Percentiles rank a stretch among this genome's conserved stretches.
phyloP scores from a whole-genome alignment of 768 basidiomycete species.

The Atractiella rhizophila region DNA sequence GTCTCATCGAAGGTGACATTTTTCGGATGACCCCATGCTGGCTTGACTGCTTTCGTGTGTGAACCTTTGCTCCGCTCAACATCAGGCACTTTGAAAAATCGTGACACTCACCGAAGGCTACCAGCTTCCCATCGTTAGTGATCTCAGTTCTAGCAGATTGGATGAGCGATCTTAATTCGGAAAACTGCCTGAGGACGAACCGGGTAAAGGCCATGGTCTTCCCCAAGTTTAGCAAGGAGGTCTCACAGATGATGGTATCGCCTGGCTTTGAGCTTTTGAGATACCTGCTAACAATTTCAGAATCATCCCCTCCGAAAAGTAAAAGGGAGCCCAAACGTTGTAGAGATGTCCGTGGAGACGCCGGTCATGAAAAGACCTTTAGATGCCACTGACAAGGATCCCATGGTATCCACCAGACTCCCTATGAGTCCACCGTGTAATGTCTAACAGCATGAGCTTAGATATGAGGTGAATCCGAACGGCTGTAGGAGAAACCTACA shows the following conservation, averaged over 20 bases:
- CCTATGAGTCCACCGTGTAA: constrained; percentile 16
- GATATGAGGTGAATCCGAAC: no score
- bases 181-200: background rate
- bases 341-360: constrained; percentile 5
- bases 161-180: background rate
- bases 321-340: background rate
- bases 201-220: constrained; percentile 14
- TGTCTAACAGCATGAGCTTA: no score
- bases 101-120: no score
- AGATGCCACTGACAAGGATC: constrained; percentile 9
- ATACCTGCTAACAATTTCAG: background rate
- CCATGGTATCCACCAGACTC: constrained; percentile 14
- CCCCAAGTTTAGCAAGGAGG: constrained; percentile 5
- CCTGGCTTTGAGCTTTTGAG: background rate
- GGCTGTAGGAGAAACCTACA: no score
- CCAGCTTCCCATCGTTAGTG: no score
- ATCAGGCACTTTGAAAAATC: no score
- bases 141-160: background rate
- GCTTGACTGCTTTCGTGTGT: background rate
- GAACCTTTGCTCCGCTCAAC: background rate
- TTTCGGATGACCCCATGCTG: background rate
- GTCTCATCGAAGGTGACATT: constrained; percentile 12
- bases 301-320: background rate
- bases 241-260: background rate
- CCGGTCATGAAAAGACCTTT: constrained; percentile 8